phyloP scores from a whole-genome alignment of 2,329 filamentous ascomycete species.

The Aspergillus alliaceus region DNA sequence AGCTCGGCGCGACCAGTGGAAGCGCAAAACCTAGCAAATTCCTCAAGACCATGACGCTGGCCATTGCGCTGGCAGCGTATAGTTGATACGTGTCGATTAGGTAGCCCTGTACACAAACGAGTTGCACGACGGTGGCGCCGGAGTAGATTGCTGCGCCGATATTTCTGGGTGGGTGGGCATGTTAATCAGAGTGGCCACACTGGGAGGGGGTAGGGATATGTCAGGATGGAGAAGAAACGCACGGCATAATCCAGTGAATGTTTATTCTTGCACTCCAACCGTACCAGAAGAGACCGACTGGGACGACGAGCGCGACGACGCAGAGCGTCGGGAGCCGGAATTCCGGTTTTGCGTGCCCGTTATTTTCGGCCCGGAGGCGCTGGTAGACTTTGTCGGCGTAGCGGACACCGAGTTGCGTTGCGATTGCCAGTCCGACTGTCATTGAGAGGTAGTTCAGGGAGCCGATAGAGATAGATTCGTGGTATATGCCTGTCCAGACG shows the following conservation, averaged over 20 bases:
- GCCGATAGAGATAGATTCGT: constrained; percentile 56
- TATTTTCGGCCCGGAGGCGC: constrained; percentile 45
- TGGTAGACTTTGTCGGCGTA: constrained; percentile 52
- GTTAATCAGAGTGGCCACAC: too few species aligned
- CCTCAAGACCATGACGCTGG: constrained; percentile 30
- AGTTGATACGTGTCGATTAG: constrained; percentile 39
- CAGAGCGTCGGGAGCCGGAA: constrained; percentile 61
- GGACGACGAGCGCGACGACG: constrained; percentile 51
- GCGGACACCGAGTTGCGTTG: constrained; percentile 48
- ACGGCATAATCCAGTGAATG: constrained; percentile 54
- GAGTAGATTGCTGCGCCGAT: constrained; percentile 53
- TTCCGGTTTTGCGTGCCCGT: constrained; percentile 51
- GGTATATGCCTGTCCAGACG: constrained; percentile 58
- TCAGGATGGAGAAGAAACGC: too few species aligned
- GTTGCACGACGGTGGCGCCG: constrained; percentile 43
- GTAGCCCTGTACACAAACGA: constrained; percentile 45
- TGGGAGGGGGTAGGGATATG: too few species aligned
- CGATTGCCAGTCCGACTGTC: constrained; percentile 60
- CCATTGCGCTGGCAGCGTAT: constrained; percentile 38
- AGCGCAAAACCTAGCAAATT: constrained; percentile 2
- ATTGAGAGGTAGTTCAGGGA: constrained; percentile 64
- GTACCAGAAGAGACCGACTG: constrained; percentile 56
- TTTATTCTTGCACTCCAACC: constrained; percentile 54
- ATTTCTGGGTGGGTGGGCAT: too few species aligned
- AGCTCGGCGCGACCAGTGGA: constrained; percentile 4